A percentile compares a stretch with the other conserved stretches of the same genome.
phyloP scores from a whole-genome alignment of 495 filamentous ascomycete species.

The Achaetomiella virescens region DNA sequence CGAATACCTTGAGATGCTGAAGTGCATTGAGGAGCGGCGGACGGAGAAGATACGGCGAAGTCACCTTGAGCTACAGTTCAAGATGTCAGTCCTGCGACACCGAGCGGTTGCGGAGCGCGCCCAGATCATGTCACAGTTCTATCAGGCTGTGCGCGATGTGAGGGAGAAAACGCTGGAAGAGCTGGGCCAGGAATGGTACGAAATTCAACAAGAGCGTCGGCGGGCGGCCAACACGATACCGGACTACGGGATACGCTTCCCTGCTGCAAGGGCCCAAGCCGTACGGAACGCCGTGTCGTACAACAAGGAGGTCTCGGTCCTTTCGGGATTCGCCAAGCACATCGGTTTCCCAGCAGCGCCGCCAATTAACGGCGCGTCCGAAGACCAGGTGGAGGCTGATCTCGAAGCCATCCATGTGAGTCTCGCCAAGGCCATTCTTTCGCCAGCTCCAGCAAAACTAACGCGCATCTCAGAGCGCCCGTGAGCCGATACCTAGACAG shows the following conservation, averaged over 20 bases:
- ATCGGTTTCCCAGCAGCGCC: conserved; percentile 96
- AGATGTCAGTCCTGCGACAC: conserved; percentile 61
- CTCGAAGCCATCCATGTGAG: conserved; percentile 86
- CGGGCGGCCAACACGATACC: conserved; percentile 74
- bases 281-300: conserved; percentile 76
- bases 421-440: conserved; percentile 2
- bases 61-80: conserved; percentile 62
- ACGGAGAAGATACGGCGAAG: conserved; percentile 74
- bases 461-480: conserved; percentile 27
- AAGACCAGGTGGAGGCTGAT: conserved; percentile 75
- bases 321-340: conserved; percentile 88
- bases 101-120: conserved; percentile 71
- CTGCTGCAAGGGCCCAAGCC: conserved; percentile 61
- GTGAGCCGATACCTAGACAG: conserved; percentile 27
- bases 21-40: conserved; percentile 72
- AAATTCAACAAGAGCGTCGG: conserved; percentile 84
- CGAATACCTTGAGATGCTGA: conserved; percentile 78
- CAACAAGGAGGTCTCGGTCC: conserved; percentile 85
- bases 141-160: conserved; percentile 73
- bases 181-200: conserved; percentile 79
- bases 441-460: conserved; percentile 9
- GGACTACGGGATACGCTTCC: conserved; percentile 70
- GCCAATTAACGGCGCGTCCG: conserved; percentile 61
- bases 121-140: conserved; percentile 79
- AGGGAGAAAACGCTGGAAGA: conserved; percentile 73